A percentile compares a stretch with the other conserved stretches of the same genome.
Evolutionary conservation across 306 rosid species (phyloP).

Genomic region (Cyclanthera cordifolia): DNA sequence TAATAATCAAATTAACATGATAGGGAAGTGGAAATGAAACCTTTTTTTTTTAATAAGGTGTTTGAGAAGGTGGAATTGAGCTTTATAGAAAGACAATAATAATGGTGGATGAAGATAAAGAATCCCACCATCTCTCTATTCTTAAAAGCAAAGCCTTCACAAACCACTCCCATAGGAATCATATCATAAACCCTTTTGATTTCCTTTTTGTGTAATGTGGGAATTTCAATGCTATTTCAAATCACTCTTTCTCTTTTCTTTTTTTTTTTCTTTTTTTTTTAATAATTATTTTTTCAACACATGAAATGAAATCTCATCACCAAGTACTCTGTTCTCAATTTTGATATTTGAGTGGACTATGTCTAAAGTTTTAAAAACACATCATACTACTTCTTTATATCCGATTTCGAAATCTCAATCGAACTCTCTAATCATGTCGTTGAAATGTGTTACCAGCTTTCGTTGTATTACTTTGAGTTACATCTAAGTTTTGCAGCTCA

Average conservation of each 20-base stretch:
- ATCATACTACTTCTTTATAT: not conserved
- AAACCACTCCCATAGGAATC: slow-evolving; percentile 8
- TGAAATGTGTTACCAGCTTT: not conserved
- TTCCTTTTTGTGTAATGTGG: not conserved
- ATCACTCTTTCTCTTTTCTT: not conserved
- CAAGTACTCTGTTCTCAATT: not conserved
- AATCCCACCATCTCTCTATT: not conserved
- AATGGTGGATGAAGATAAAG: slow-evolving; percentile 1
- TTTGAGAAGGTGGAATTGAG: not conserved
- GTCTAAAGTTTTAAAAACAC: not conserved
- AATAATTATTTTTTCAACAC: no score
- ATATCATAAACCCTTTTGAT: slow-evolving; percentile 2
- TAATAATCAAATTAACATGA: not conserved
- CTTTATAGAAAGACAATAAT: not conserved
- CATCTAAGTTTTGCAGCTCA: no score
- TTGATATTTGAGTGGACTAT: slow-evolving; percentile 6
- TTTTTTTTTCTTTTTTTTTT: no score
- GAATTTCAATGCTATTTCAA: slow-evolving; percentile 4
- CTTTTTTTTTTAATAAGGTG: not conserved
- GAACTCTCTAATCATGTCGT: not conserved
- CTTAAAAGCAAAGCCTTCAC: not conserved
- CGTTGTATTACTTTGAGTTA: no score
- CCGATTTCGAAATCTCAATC: not conserved
- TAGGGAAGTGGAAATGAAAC: not conserved
- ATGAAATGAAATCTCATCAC: not conserved